These are phyloP conservation scores for Meripilus lineatus DNA, from an alignment of 1,284 basidiomycete genomes.

Conservation along the genomic window DNA sequence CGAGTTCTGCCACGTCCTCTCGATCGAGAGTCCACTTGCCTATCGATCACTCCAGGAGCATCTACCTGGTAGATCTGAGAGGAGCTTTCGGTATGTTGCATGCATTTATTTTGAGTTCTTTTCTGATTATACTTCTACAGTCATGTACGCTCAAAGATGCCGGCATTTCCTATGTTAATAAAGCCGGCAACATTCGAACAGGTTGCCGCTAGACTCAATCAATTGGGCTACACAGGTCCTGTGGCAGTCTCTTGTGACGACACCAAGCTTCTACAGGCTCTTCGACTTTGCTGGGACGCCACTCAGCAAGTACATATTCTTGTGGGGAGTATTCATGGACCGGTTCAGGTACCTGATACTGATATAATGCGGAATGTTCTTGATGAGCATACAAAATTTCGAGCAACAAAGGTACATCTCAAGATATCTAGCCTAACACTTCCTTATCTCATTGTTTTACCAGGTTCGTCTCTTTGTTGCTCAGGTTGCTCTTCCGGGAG, in stretches of 20 bases:
- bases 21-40: slow-evolving; percentile 23
- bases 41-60: slow-evolving; percentile 22
- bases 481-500: slow-evolving; percentile 20
- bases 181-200: slow-evolving; percentile 16
- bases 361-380: slow-evolving; percentile 10
- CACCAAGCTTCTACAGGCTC: slow-evolving; percentile 25
- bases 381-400: neutral
- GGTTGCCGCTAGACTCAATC: slow-evolving; percentile 14
- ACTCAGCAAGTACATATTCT: slow-evolving; percentile 11
- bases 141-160: slow-evolving; percentile 1
- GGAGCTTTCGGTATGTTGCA: slow-evolving; percentile 21
- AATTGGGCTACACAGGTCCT: slow-evolving; percentile 23
- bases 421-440: neutral
- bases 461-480: slow-evolving; percentile 23
- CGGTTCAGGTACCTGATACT: slow-evolving; percentile 15
- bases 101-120: neutral
- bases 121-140: neutral
- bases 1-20: slow-evolving; percentile 25
- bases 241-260: slow-evolving; percentile 29
- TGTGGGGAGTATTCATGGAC: slow-evolving; percentile 14
- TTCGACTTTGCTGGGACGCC: slow-evolving; percentile 22
- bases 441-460: neutral
- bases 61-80: slow-evolving; percentile 17
- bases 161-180: slow-evolving; percentile 15
- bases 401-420: slow-evolving; percentile 18